These are phyloP conservation scores for Senecio squalidus DNA, from an alignment of 140 eudicot species.

Conservation along the genomic window DNA sequence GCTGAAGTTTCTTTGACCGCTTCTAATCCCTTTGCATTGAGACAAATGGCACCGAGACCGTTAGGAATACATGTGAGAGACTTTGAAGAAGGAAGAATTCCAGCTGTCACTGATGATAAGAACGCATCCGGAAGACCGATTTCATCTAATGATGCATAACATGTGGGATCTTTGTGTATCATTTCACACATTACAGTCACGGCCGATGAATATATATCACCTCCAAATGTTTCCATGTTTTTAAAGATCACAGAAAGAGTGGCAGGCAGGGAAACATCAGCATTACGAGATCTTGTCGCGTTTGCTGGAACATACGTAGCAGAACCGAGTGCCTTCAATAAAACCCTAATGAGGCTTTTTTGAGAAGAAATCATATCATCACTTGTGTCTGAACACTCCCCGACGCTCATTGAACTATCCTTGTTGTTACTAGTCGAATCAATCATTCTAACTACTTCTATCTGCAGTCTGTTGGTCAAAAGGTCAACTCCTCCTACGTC, in stretches of 20 bases:
- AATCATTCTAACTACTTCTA: constrained; percentile 83
- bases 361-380: constrained; percentile 53
- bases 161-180: constrained; percentile 97
- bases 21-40: constrained; percentile 90
- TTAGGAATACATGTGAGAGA: constrained; percentile 89
- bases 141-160: constrained; percentile 72
- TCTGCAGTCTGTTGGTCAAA: constrained; percentile 69
- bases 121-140: constrained; percentile 88
- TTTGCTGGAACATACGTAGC: constrained; percentile 92
- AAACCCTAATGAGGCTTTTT: constrained; percentile 79
- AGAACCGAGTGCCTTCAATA: constrained; percentile 90
- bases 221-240: constrained; percentile 82
- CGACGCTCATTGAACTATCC: constrained; percentile 46
- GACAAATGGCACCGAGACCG: constrained; percentile 96
- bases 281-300: constrained; percentile 56
- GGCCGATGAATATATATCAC: constrained; percentile 80
- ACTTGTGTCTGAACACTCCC: constrained; percentile 38
- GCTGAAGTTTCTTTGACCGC: constrained; percentile 77
- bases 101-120: constrained; percentile 64
- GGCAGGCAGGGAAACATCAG: constrained; percentile 71
- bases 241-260: constrained; percentile 58
- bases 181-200: constrained; percentile 98
- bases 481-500: constrained; percentile 97
- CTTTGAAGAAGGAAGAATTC: constrained; percentile 76
- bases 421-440: constrained; percentile 26